Conservation (phyloP, 78 protist genomes). For the Dictyostelium purpureum region DNA sequence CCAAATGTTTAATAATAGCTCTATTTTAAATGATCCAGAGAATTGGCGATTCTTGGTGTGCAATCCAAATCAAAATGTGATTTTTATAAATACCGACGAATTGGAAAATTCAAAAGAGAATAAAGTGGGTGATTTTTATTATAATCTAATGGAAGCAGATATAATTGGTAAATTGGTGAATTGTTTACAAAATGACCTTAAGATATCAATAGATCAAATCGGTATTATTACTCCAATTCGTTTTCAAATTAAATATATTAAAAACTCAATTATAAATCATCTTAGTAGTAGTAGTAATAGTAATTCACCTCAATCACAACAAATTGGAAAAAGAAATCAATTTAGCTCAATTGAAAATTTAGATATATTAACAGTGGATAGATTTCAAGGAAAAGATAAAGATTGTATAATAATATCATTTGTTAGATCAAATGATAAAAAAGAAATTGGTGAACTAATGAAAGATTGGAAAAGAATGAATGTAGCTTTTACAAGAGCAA, state of each 20-base stretch:
- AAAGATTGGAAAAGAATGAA: constrained; percentile 92
- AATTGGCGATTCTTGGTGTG: not conserved
- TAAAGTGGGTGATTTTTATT: constrained; percentile 40
- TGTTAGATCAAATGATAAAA: constrained; percentile 52
- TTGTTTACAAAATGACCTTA: not conserved
- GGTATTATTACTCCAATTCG: constrained; percentile 93
- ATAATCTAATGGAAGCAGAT: not conserved
- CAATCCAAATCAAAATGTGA: not conserved
- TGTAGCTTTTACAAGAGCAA: constrained; percentile 95
- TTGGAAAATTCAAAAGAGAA: not conserved
- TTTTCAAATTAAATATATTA: constrained; percentile 77
- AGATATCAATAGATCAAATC: not conserved
- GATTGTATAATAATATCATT: constrained; percentile 86
- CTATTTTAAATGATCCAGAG: not conserved
- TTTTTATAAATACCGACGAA: constrained; percentile 32
- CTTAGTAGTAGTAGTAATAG: not conserved
- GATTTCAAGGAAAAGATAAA: constrained; percentile 94
- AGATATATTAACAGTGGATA: constrained; percentile 88
- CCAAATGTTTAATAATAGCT: not conserved
- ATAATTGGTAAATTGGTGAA: not conserved
- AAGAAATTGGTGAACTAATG: constrained; percentile 85
- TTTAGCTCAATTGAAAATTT: not conserved
- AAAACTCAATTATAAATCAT: not conserved
- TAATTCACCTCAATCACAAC: not conserved
- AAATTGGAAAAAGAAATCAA: not conserved